phyloP scores from a whole-genome alignment of 805 yeast genomes.

The Sungouiozyma intestinalis region DNA sequence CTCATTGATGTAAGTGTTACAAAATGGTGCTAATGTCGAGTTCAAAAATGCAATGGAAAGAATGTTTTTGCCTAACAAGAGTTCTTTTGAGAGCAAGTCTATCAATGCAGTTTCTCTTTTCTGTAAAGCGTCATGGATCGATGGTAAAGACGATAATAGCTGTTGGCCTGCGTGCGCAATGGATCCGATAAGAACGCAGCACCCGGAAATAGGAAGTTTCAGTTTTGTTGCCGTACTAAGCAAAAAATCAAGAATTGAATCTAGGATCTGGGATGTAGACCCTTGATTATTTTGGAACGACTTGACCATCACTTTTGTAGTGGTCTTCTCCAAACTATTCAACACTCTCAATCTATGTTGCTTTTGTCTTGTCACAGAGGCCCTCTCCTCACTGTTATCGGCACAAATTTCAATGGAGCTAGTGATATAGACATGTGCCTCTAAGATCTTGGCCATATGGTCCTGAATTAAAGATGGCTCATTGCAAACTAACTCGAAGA shows the following conservation, averaged over 20 bases:
- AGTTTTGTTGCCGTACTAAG: constrained; percentile 10
- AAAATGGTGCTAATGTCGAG: constrained; percentile 34
- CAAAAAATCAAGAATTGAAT: constrained; percentile 6
- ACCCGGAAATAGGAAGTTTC: constrained; percentile 28
- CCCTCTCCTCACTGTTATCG: constrained; percentile 14
- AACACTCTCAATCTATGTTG: constrained; percentile 34
- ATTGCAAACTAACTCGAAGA: constrained; percentile 21
- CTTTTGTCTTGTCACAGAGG: constrained; percentile 18
- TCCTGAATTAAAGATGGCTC: constrained; percentile 18
- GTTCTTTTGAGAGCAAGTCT: constrained; percentile 30
- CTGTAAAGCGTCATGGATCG: constrained; percentile 13
- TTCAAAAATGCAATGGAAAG: constrained; percentile 35
- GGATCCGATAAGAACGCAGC: constrained; percentile 29
- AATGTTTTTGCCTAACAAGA: constrained; percentile 37
- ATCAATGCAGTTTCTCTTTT: constrained; percentile 13
- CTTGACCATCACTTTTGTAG: constrained; percentile 19
- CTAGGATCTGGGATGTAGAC: constrained; percentile 7
- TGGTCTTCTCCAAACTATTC: constrained; percentile 25
- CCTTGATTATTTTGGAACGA: constrained; percentile 13
- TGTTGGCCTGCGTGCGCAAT: constrained; percentile 25
- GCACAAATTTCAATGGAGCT: constrained; percentile 20
- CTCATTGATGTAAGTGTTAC: constrained; percentile 34
- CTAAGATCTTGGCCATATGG: constrained; percentile 31
- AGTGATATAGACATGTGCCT: constrained; percentile 29
- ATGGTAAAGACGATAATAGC: constrained; percentile 15